Percentiles rank a stretch among this genome's conserved stretches.
Conservation (phyloP, 805 yeast species). For the Barnettozyma sp. region DNA sequence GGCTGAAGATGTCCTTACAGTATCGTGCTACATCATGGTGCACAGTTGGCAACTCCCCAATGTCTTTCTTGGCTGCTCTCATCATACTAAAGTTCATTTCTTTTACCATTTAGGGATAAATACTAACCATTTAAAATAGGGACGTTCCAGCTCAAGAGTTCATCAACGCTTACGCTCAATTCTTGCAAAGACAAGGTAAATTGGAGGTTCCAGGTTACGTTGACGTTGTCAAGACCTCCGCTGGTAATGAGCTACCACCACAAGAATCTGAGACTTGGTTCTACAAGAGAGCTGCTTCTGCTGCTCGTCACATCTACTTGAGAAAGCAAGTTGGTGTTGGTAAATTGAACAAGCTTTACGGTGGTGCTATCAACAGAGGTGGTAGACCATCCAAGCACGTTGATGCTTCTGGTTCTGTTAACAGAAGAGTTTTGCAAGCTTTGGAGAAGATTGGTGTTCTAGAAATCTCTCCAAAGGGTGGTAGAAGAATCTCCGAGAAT, state of each 20-base stretch:
- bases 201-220: conserved; percentile 99
- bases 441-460: conserved; percentile 97
- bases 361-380: conserved; percentile 99
- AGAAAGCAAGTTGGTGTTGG: conserved; percentile 99
- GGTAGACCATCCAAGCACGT: conserved; percentile 97
- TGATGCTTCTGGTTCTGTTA: conserved; percentile 98
- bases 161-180: conserved; percentile 98
- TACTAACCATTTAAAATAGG: conserved; percentile 43
- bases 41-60: no score
- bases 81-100: no score
- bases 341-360: conserved; percentile 97
- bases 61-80: no score
- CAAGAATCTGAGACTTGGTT: conserved; percentile 99
- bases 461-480: conserved; percentile 96
- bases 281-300: conserved; percentile 99
- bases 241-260: conserved; percentile 99
- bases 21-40: no score
- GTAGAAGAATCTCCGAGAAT: conserved; percentile 98
- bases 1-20: no score
- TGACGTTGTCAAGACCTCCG: conserved; percentile 98
- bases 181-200: conserved; percentile 99
- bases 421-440: conserved; percentile 98
- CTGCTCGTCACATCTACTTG: conserved; percentile 99
- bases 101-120: neutral
- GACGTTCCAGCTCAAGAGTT: conserved; percentile 99